Evolutionary conservation across 495 filamentous ascomycete genomes (phyloP), one percentile per base, ranked within the genome.

Genomic region (Ramalina intermedia): DNA sequence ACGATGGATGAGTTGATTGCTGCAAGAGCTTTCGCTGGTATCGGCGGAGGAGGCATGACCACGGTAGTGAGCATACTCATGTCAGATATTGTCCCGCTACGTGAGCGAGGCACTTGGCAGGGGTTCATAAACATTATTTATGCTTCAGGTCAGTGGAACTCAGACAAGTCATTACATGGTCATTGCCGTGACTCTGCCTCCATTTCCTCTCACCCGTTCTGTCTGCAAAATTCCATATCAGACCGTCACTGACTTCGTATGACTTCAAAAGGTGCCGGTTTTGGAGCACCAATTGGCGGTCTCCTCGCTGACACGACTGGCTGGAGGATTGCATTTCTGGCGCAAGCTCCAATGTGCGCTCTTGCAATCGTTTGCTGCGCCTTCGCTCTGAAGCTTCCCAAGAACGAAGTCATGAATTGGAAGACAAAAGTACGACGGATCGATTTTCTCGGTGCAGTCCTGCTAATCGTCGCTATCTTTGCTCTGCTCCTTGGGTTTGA

Each of bases 41-140:
- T 89, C 51, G 87, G 86, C 11, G 87, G 85, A 18, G 87, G 84
- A 23, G 87, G 87, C 18, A 90, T 93, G 85, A 86, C 80, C 3
- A 82, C 82, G 4, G 77, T 91, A 43, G 83, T 83, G 39, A 77
- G 66, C 47, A 90, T 94, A 44, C 62, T 94, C 27, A 63, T 94
- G 50, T 83, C 76, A 45, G 87, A 94, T 60, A 71, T 89, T 16
- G 73, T 93, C 4, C 71, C 84, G 8, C 67, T 94, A 44, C 70
- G 82, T n/a, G 79, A 88, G 46, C 63, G 86, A 52, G 87, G 84
- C 4, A 69, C 81, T 12, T 93, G 81, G 76, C 87, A 93, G 61
- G 85, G 87, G 17, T 75, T 88, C 41, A 69, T 90, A 55, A 93
- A 91, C 56, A 79, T 91, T 58, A 72, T 91, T 41, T 90, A 72